Base-by-base conservation (phyloP, 805 yeast genomes). In the Dipodascus geniculatus region DNA sequence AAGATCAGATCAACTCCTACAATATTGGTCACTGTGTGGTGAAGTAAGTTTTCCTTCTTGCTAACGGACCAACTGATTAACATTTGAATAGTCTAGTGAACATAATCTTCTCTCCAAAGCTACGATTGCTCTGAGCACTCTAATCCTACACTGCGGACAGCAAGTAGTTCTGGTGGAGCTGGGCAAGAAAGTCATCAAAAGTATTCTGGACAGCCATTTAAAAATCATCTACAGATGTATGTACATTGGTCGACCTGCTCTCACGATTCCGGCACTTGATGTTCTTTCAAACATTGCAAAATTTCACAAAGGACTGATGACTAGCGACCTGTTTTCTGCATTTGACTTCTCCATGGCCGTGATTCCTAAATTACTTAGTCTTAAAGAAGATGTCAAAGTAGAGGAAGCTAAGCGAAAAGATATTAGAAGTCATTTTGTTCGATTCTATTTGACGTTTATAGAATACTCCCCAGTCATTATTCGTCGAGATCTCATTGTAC, bases 151-250 rank as follows among this genome's bases (percentile, higher is more conserved):
- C 23, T 60, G 66, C 20, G 76, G 80, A 72, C 66, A 75, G 2
- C 74, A 55, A 24, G 38, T 56, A 1, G 51, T 53, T 14, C 62
- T 58, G 23, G 61, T 55, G 56, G 65, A 54, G 33, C 48, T 56
- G 42, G 71, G 72, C 14, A 61, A 66, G 51, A 68, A 68, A 6
- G 63, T 82, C 22, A 74, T 83, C 54, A 74, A 74, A 51, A 75
- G 76, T 14, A 68, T 89, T 2, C 64, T 88, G 8, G 69, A 74
- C 1, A 75, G 74, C 49, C 79, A 85, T 63, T 64, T 76, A 48
- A 85, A 83, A 60, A 75, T 81, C 4, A 69, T 89, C 2, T 86
- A 85, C 66, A 73, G 95, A 59, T 81, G 85, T 17, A 69, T 89
- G 42, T 77, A 76, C 56, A 75, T 79, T 53, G 67, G 74, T 56